Evolutionary conservation across 805 yeast species (phyloP), one percentile per base, ranked within the genome.

Genomic region (Candida dajiaensis): DNA sequence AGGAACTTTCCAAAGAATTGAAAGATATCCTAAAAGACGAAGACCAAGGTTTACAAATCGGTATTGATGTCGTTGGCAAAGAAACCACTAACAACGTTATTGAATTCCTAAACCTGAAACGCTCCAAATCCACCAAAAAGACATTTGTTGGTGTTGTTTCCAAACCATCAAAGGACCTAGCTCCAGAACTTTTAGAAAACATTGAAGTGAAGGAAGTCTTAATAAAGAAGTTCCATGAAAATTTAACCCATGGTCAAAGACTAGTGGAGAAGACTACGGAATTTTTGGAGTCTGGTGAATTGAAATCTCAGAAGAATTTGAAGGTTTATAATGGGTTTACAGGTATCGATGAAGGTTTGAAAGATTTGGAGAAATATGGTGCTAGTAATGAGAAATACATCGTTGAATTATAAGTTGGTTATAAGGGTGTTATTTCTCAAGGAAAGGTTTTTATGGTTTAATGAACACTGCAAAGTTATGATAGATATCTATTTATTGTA

Each of bases 41-140:
- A 6, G 61, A 62, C 6, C 53, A 55, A 13, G 64, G 65, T 10
- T 45, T 70, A 5, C 58, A 61, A 21, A 65, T 57, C 50, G 77
- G 72, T n/a, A 64, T 72, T 38, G 76, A 73, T 53, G 70, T 73
- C 46, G 70, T 71, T 16, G 71, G 76, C 3, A 69, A 66, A 44
- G 64, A 66, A 36, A 70, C 73, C 9, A 65, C 76, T 3, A 55
- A 59, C 4, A 42, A 50, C 9, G 62, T 71, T 3, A 48, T 67
- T 11, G 59, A 59, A 15, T 49, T 70, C 2, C 45, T 70, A 19
- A 58, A 63, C 33, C 21, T 54, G n/a, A 47, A 54, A 11, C 56
- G 52, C 13, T 40, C 47, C 15, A 26, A 26, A 1, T 28, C 42
- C 2, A 47, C 45, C 11, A 41, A 61, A 16, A 56, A 53, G 38